phyloP scores from a whole-genome alignment of 805 yeast genomes.

The Candida boidinii region DNA sequence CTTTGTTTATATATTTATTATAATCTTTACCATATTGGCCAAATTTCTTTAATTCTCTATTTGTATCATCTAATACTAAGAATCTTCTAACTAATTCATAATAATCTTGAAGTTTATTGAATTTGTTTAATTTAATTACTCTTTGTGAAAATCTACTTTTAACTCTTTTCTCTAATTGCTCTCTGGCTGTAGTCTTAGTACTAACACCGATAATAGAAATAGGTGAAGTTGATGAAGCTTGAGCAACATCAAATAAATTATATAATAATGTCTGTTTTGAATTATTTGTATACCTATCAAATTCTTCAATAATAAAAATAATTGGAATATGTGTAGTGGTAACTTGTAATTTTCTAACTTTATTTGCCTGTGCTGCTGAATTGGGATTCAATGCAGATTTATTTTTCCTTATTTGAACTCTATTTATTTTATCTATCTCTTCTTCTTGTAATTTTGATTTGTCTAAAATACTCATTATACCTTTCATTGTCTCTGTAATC shows the following conservation, averaged over 20 bases:
- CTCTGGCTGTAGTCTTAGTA: constrained; percentile 66
- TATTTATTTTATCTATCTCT: constrained; percentile 1
- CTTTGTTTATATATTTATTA: constrained; percentile 28
- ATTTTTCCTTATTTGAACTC: constrained; percentile 9
- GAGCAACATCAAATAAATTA: constrained; percentile 82
- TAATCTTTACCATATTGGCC: neutral
- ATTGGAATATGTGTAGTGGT: constrained; percentile 38
- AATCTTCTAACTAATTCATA: constrained; percentile 30
- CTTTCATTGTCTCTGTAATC: constrained; percentile 52
- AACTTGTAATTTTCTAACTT: too few species aligned
- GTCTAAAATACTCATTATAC: constrained; percentile 46
- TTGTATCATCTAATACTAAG: neutral
- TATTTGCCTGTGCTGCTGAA: too few species aligned
- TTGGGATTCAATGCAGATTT: too few species aligned
- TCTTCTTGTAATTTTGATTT: constrained; percentile 17
- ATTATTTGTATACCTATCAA: constrained; percentile 67
- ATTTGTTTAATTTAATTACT: constrained; percentile 49
- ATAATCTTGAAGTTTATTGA: constrained; percentile 40
- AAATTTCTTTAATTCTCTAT: constrained; percentile 15
- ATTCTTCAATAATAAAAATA: constrained; percentile 74
- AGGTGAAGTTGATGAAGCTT: constrained; percentile 47
- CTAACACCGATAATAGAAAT: constrained; percentile 78
- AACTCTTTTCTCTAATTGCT: constrained; percentile 83
- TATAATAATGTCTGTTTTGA: constrained; percentile 78
- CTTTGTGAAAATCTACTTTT: constrained; percentile 84